Evolutionary conservation across 495 filamentous ascomycete genomes (phyloP).

Genomic region (Filosporella fistucella): DNA sequence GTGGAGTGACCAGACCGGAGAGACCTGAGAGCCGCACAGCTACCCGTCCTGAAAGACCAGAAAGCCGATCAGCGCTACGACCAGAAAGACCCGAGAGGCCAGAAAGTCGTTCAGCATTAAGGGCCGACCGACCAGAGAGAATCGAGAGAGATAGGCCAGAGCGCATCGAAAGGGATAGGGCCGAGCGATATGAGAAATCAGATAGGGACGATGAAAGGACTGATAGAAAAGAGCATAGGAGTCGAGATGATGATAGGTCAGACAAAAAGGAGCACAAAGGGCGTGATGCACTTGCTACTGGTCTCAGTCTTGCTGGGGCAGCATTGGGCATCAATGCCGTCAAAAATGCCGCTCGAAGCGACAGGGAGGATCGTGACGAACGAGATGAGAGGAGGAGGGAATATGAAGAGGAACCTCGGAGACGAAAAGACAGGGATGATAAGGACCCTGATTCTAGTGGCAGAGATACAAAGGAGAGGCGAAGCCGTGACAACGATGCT

Average conservation of each 20-base stretch:
- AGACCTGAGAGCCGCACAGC: constrained; percentile 11
- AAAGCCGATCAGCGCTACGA: constrained; percentile 11
- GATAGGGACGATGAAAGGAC: constrained; percentile 12
- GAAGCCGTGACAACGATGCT: constrained; percentile 29
- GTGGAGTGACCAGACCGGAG: constrained; percentile 3
- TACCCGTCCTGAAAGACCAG: constrained; percentile 11
- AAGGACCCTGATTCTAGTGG: constrained; percentile 11
- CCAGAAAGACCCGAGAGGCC: constrained; percentile 9
- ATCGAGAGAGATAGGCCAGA: constrained; percentile 1
- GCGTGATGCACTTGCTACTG: constrained; percentile 18
- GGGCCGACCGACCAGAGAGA: constrained; percentile 16
- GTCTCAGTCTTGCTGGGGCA: constrained; percentile 24
- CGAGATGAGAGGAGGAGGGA: constrained; percentile 31
- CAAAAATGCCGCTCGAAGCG: constrained; percentile 18
- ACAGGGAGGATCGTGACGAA: constrained; percentile 25
- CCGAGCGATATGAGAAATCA: constrained; percentile 1
- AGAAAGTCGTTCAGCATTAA: constrained; percentile 2
- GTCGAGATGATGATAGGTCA: constrained; percentile 17
- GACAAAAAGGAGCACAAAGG: constrained; percentile 20
- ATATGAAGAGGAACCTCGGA: constrained; percentile 30
- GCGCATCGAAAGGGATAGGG: constrained; percentile 5
- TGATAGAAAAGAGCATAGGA: too few relatives aligned
- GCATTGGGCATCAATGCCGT: constrained; percentile 22
- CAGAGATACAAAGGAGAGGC: constrained; percentile 21
- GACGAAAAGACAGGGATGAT: constrained; percentile 18